Evolutionary conservation across 2,329 filamentous ascomycete genomes (phyloP), one percentile per base, ranked within the genome.

Genomic region (Colletotrichum tropicicola): DNA sequence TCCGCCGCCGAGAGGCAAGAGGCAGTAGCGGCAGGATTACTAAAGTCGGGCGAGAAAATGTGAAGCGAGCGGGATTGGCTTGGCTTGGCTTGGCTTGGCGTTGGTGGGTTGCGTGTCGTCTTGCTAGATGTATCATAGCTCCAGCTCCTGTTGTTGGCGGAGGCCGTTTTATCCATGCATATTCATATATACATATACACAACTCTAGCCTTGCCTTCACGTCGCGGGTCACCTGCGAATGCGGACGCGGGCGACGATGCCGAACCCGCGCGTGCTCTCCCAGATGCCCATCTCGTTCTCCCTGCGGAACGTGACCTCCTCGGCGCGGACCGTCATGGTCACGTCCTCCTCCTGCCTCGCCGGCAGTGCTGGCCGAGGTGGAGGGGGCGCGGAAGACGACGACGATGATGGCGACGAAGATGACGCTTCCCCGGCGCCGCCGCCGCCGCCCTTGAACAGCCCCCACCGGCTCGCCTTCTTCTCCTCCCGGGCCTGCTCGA

Each of bases 231-330:
- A 49, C 5, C 23, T 35, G 13, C 63, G 59, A 17, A 76, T 60
- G n/a, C 68, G 59, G 3, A 86, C 74, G 1, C 72, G 74, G 1
- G 85, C 76, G 13, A 85, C 80, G 28, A 87, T 74, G 0, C 79
- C 84, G 77, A 80, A 87, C 2, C 85, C 85, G 2, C 77, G 79
- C 65, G 75, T 74, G 30, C 81, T 83, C 70, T 87, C 84, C 78
- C 80, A 83, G 1, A 87, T 72, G 0, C 84, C 85, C 70, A 87
- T 76, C 13, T 80, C 81, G 21, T 84, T 87, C 72, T 85, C 79
- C 47, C 71, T 71, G n/a, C 85, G 72, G 60, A 87, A 86, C 0
- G 82, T 82, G 2, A 85, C 78, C 67, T 85, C 80, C 51, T 86
- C 78, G 0, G 81, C 79, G 25, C 71, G 72, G 3, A 80, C 79